Base-by-base conservation (phyloP, 768 basidiomycete species). In the Suillus subalutaceus region DNA sequence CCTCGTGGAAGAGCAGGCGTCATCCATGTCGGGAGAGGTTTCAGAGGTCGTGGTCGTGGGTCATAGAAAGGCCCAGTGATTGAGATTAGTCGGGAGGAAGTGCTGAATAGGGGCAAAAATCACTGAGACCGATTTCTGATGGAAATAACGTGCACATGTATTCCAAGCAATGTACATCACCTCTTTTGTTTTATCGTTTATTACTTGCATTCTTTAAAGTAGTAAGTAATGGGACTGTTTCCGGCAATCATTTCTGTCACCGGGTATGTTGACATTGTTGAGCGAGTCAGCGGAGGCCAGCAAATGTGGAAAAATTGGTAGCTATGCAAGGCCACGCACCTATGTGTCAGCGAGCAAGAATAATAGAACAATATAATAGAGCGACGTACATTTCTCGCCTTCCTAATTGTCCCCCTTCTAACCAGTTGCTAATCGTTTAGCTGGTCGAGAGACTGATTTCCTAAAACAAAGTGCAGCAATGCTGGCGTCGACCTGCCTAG, bases 1-100 rank as follows among this genome's bases (percentile, higher is more conserved):
- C 48, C 59, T 55, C 75, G 74, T 1, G 76, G 66, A 16, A 40
- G 74, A 18, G 65, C 66, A 20, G 72, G 68, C 7, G 44, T 55
- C 18, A 12, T 60, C 10, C 59, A 65, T 43, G 30, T 59, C 16
- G 63, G 62, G 41, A 64, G 67, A 2, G 57, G 66, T 2, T 46
- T 37, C 1, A 67, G 65, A 63, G 70, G 63, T 46, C 71, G 62
- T 15, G 65, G 65, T 0, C 52, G 63, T 16, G 75, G 70, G 37
- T 63, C 63, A 46, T 74, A 63, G 53, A 46, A 16, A 7, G 26
- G 30, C 26, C 26, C 26, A 44, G 35, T 10, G 7, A 62, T 61
- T 18, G 44, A 23, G 41, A 40, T 38, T 41, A 58, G 7, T 13
- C 18, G 23, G 52, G n/a, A 10, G 15, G 26, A 60, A 60, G 4